These are phyloP conservation scores for Orobanche coerulescens DNA, from an alignment of 257 asterid genomes.

Conservation along the genomic window DNA sequence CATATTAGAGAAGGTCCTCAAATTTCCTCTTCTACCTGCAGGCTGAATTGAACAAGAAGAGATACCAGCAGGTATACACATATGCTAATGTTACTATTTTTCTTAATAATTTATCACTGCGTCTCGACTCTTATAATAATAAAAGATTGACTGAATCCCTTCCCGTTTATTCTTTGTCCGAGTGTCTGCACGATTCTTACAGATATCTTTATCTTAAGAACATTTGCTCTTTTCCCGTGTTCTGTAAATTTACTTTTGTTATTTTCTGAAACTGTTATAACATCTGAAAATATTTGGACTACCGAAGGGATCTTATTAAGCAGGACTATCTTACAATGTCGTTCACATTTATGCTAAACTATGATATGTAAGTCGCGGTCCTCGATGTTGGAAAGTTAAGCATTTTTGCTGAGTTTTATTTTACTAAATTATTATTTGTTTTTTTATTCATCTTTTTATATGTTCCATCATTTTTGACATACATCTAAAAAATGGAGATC, in stretches of 20 bases:
- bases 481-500: too few species aligned
- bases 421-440: neutral
- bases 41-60: slow-evolving; percentile 59
- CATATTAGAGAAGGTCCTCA: slow-evolving; percentile 17
- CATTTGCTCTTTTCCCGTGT: neutral
- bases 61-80: slow-evolving; percentile 58
- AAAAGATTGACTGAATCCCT: neutral
- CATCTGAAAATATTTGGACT: too few species aligned
- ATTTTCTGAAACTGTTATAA: too few species aligned
- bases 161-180: neutral
- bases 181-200: neutral
- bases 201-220: neutral
- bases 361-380: neutral
- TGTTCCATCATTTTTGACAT: slow-evolving; percentile 3
- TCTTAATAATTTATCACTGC: neutral
- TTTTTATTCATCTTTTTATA: neutral
- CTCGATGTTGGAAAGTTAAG: neutral
- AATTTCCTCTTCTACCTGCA: slow-evolving; percentile 32
- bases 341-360: neutral
- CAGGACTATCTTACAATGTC: neutral
- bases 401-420: neutral
- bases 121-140: neutral
- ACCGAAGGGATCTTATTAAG: neutral
- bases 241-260: neutral
- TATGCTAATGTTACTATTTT: slow-evolving; percentile 7